Conservation (phyloP, 768 basidiomycete genomes). For the Amanita inopinata region DNA sequence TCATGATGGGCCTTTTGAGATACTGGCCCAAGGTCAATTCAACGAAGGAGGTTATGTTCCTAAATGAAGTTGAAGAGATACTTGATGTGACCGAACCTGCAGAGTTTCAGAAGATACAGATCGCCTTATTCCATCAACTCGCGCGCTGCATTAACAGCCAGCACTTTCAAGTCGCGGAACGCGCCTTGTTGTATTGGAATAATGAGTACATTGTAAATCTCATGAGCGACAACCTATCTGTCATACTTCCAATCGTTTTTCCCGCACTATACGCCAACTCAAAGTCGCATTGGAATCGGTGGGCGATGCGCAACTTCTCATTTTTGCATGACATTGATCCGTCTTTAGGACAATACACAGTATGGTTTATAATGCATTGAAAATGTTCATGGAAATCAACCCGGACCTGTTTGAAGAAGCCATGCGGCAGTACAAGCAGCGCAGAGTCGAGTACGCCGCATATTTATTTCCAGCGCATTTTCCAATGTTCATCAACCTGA, state of each 20-base stretch:
- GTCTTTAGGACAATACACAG: slow-evolving; percentile 85
- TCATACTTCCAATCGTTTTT: slow-evolving; percentile 93
- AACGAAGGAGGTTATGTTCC: slow-evolving; percentile 99
- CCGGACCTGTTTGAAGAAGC: slow-evolving; percentile 91
- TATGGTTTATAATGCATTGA: slow-evolving; percentile 98
- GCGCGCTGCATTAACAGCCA: slow-evolving; percentile 97
- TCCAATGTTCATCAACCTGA: too few relatives aligned
- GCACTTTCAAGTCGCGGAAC: slow-evolving; percentile 98
- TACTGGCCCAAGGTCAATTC: slow-evolving; percentile 99
- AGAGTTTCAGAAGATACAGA: slow-evolving; percentile 94
- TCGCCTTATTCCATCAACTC: slow-evolving; percentile 87
- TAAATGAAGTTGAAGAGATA: slow-evolving; percentile 98
- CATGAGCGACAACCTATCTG: slow-evolving; percentile 90
- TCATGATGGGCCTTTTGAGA: slow-evolving; percentile 90
- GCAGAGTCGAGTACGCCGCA: slow-evolving; percentile 68
- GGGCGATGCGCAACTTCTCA: slow-evolving; percentile 17
- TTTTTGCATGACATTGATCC: neutral
- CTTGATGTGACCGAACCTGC: slow-evolving; percentile 94
- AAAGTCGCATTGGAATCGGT: slow-evolving; percentile 98
- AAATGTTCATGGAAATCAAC: slow-evolving; percentile 98
- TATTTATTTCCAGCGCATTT: neutral
- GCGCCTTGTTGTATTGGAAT: slow-evolving; percentile 97
- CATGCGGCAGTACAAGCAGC: slow-evolving; percentile 88
- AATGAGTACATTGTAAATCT: slow-evolving; percentile 99
- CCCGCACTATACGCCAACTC: slow-evolving; percentile 94